Conservation (phyloP, 129 eudicot genomes). For the Solidago caesia region DNA sequence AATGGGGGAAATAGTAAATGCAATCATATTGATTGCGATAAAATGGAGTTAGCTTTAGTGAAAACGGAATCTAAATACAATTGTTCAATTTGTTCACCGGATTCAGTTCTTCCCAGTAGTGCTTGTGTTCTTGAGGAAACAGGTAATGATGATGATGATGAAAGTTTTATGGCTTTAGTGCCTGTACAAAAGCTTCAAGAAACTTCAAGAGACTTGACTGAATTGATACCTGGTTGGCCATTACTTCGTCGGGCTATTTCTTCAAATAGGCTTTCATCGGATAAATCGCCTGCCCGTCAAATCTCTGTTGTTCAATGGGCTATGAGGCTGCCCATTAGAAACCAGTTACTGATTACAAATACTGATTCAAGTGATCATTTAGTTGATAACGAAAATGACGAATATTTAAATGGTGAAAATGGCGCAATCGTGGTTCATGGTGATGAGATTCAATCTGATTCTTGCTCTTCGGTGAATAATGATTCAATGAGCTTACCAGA, state of each 20-base stretch:
- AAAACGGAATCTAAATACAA: conserved; percentile 31
- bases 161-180: conserved; percentile 59
- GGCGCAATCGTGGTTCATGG: conserved; percentile 65
- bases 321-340: conserved; percentile 58
- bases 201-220: conserved; percentile 49
- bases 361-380: conserved; percentile 20
- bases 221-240: conserved; percentile 76
- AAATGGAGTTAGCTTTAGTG: conserved; percentile 26
- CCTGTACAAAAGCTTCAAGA: conserved; percentile 45
- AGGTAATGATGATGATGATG: conserved; percentile 35
- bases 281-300: conserved; percentile 33
- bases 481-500: conserved; percentile 41
- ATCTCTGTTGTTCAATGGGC: conserved; percentile 91
- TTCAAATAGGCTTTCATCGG: conserved; percentile 34
- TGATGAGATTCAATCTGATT: conserved; percentile 23
- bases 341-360: conserved; percentile 36
- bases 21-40: conserved; percentile 30
- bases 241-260: conserved; percentile 62
- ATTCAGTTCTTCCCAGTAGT: conserved; percentile 33
- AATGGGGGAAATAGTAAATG: conserved; percentile 16
- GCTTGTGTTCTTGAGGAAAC: conserved; percentile 37
- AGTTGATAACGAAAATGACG: conserved; percentile 15
- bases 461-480: conserved; percentile 32
- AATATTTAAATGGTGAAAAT: conserved; percentile 42
- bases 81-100: conserved; percentile 71